Evolutionary conservation across 805 yeast genomes (phyloP), one percentile per base, ranked within the genome.

Genomic region (Candida boidinii): DNA sequence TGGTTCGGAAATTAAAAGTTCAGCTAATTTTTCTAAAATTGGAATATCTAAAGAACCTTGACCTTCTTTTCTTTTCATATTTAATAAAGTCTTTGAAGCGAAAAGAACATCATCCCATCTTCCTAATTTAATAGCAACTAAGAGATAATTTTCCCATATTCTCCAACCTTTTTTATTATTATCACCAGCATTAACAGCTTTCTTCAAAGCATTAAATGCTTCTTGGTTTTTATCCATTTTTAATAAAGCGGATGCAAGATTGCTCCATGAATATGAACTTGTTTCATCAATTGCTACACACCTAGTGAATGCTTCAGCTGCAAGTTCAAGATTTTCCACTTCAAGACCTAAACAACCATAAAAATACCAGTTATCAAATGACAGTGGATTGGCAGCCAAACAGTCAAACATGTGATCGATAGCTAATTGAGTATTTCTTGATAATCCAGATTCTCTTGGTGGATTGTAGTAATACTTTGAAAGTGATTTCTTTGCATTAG

Each of bases 291-390:
- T 53, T 0, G 94, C 65, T 21, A 87, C 88, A 60, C 96, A 86
- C 47, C 96, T 67, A 1, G 95, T 79, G 52, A 92, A 88, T 0
- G 96, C 96, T 50, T 84, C 94, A 0, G 94, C 78, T 0, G 96
- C 95, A 28, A 82, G 56, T 17, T 77, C 81, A 60, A 70, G 83
- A 44, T 79, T 75, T 7, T 60, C 67, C 11, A 74, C 55, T 49
- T 86, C 95, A 31, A 92, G 62, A 0, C 94, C 95, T 35, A 88
- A 64, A 51, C 95, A 85, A 5, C 97, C 97, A 49, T 88, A 87
- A 47, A 87, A 74, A 52, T 78, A 90, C 95, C 97, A 87, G 23
- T 90, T 81, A 14, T 81, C 84, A 44, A 71, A 76, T 45, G 71
- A 73, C 33, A 85, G 61, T 8, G 96, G 92, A 51, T 79, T 79